Evolutionary conservation across 1,139 yeast genomes (phyloP), one percentile per base, ranked within the genome.

Genomic region (Nakaseomyces sp.): DNA sequence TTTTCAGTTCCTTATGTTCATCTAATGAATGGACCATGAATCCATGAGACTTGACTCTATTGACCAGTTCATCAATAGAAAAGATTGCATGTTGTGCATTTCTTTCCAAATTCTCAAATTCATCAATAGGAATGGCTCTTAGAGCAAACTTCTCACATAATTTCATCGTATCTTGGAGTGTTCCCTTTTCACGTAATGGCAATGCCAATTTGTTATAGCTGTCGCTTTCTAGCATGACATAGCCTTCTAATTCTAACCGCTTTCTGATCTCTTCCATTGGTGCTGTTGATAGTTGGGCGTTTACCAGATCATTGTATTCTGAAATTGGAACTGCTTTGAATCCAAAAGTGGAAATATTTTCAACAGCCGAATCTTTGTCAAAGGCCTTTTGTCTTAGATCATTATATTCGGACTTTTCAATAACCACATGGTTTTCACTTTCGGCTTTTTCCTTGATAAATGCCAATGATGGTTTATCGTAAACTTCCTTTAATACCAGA

Each of bases 391-490:
- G 25, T 26, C 32, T 37, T 13, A 37, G 8, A 6, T 43, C 26
- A 9, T 44, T 35, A 28, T 42, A 37, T 26, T 42, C 42, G 17
- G 22, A 15, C 15, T 24, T 41, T 13, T 37, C 31, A 5, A 43
- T 25, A 8, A 49, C 16, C 9, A 41, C 33, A n/a, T 26, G 13
- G 19, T 40, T 31, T 2, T 68, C 18, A 4, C 15, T 28, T 36
- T 71, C 26, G 5, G 65, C 57, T 40, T 63, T 54, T 13, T 55
- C 54, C 5, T 42, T 43, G 36, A 64, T 45, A 41, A 55, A 60
- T 17, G 56, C 57, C 19, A 48, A 22, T 1, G 56, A 37, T 15
- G 65, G 63, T 17, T 56, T 50, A 22, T 52, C 47, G n/a, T 56
- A 56, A 0, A 52, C 58, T 4, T 44, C 43, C 9, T 43, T 26